These are phyloP conservation scores for Leccinum huronense DNA, from an alignment of 1,284 basidiomycete genomes.

Conservation along the genomic window DNA sequence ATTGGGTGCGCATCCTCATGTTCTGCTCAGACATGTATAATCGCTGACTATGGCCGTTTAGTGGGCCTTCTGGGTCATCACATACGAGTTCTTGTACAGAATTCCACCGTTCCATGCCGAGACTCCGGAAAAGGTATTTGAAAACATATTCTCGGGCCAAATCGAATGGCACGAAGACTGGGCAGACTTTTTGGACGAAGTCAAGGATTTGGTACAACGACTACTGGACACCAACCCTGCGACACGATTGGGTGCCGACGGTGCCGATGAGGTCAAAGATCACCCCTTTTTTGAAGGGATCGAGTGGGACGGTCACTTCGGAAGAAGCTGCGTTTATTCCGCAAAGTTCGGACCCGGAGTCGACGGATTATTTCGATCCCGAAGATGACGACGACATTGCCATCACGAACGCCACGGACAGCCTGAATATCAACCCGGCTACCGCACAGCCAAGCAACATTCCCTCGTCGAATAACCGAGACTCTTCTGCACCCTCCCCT, in stretches of 20 bases:
- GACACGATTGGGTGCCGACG: constrained; percentile 81
- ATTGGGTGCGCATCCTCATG: constrained; percentile 72
- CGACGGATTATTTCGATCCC: constrained; percentile 98
- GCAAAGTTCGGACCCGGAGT: constrained; percentile 92
- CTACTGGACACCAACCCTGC: constrained; percentile 84
- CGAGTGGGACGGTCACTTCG: constrained; percentile 86
- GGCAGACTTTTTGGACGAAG: constrained; percentile 84
- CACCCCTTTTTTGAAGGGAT: constrained; percentile 92
- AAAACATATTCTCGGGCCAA: constrained; percentile 96
- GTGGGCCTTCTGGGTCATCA: constrained; percentile 99
- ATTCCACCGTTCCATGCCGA: constrained; percentile 98
- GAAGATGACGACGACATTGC: constrained; percentile 45
- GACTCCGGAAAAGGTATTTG: constrained; percentile 95
- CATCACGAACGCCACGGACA: constrained; percentile 48
- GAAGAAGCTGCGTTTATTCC: constrained; percentile 95
- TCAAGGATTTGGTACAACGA: constrained; percentile 88
- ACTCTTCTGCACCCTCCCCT: constrained; percentile 41
- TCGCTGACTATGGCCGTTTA: constrained; percentile 32
- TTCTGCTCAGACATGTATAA: constrained; percentile 8
- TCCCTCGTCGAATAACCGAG: constrained; percentile 45
- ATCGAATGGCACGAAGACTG: constrained; percentile 96
- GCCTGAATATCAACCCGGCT: constrained; percentile 43
- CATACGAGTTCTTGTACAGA: constrained; percentile 98
- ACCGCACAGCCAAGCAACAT: constrained; percentile 48
- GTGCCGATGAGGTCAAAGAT: constrained; percentile 89